Base-by-base conservation (phyloP, 2,329 filamentous ascomycete genomes). In the Aspergillus sp. region DNA sequence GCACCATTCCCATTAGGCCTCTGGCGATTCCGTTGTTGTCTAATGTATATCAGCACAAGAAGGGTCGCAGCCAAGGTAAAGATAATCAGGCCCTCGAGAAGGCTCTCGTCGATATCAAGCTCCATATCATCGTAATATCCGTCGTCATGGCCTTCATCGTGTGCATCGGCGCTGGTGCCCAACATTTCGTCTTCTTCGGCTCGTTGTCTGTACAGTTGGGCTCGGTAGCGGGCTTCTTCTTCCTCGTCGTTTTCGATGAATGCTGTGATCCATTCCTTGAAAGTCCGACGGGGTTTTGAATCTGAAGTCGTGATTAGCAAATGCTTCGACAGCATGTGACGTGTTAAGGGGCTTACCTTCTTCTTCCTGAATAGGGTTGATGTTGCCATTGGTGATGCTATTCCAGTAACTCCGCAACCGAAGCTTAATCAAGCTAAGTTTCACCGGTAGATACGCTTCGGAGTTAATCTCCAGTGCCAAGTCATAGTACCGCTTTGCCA, bases 401-500 rank as follows among this genome's bases (percentile, higher is more conserved):
- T 97, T 97, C 93, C 93, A 98, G 59, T 88, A 93, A 64, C 89
- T 95, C 50, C 90, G 81, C 45, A 86, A 73, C 9, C 91, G 79
- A 50, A 98, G 75, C 67, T 95, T 95, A 53, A 95, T 75, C 43
- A 98, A 73, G 53, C 89, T 91, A 25, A 98, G 73, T 9, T 89
- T 89, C 3, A 97, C 93, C 0, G 93, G 93, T 0, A 97, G 77
- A 64, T 97, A 97, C 0, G 93, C 90, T 68, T 98, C 94, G 43
- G 84, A 79, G 60, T 95, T 98, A 0, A 91, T 90, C 61, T 90
- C 88, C 25, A 96, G 74, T 1, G 93, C 91, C 51, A 93, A 80
- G 60, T 98, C 93, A 63, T 98, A 98, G 69, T 90, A 95, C 46
- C 93, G 79, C 71, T 98, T 98, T 2, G 94, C 93, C 48, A 98